Evolutionary conservation across 768 basidiomycete genomes (phyloP), one percentile per base, ranked within the genome.

Genomic region (Tulasnella sp.): DNA sequence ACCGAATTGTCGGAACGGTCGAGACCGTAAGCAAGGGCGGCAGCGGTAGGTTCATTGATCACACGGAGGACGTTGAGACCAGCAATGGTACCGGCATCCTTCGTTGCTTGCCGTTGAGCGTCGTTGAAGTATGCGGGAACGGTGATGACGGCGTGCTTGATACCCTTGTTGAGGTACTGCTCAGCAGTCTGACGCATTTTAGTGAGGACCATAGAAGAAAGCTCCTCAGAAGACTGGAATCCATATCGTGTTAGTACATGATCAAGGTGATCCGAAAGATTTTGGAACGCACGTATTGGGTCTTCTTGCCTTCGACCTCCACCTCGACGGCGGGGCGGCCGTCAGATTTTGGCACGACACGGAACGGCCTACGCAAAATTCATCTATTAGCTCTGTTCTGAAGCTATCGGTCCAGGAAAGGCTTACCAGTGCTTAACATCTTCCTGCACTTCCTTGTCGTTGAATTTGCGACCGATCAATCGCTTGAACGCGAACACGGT

Each of bases 121-220:
- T 99, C 96, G 69, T 99, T 99, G 81, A 98, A 99, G 74, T 97
- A 97, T 0, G 94, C 93, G 0, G 94, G 96, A 29, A 97, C 94
- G 12, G 93, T 97, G 65, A 98, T 75, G 65, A 98, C 93, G 25
- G 86, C 92, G 74, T 76, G 93, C 86, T 86, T 93, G 74, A 97
- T 80, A 63, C 81, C 83, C 73, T 93, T 93, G 72, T 90, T 91
- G 40, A 97, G 73, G 70, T 79, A 96, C 59, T 90, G 83, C 67
- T 94, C 86, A 1, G 92, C 93, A 17, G 94, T 99, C 67, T 93
- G 89, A 68, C 82, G 84, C 92, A 98, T 94, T 74, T 98, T 99
- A 11, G 71, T 74, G 25, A 91, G 72, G 2, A 91, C 84, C 84
- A 88, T 87, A 1, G 88, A 86, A 0, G 88, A 91, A 25, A 91